Base-by-base conservation (phyloP, 2,329 filamentous ascomycete genomes). In the Herpotrichia juniperi region DNA sequence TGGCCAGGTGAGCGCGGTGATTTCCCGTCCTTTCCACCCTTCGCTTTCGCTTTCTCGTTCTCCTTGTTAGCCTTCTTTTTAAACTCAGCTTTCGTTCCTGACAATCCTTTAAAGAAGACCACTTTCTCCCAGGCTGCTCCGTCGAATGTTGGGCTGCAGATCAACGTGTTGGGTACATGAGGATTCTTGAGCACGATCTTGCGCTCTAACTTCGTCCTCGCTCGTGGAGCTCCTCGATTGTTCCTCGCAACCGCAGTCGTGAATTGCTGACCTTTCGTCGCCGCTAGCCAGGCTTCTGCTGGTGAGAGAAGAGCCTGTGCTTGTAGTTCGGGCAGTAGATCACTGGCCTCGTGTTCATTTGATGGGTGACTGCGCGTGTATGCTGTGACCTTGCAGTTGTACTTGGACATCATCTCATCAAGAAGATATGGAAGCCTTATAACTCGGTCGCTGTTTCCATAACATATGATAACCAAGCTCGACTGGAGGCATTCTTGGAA, bases 401-500 rank as follows among this genome's bases (percentile, higher is more conserved):
- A 24, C n/a, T 40, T n/a, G n/a, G 37, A 40, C 37, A 11, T 21
- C 21, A 40, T 8, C 25, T 22, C 37, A 19, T 6, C 14, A 21
- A 34, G 31, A 17, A 53, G 22, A 9, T 30, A 17, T 10, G n/a
- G 1, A 12, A 50, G 19, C 6, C 9, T 21, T n/a, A 3, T 4
- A 14, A 40, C 25, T 14, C 21, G 7, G 21, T 9, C 3, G 17
- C 21, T 32, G 16, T 52, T 39, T 19, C 57, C 59, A 7, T 53
- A 50, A 11, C 44, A 39, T 14, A 63, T 53, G 9, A 49, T 22
- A 19, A 51, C 19, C 7, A 57, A 26, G 16, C 45, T 56, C 4
- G 53, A 24, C 19, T 48, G 49, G 3, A 59, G 40, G 19, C 50
- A 51, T 8, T 31, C 35, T 2, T 46, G 24, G 44, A 61, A 58